Conservation (phyloP, 768 basidiomycete genomes). For the Gelatoporia subvermispora region DNA sequence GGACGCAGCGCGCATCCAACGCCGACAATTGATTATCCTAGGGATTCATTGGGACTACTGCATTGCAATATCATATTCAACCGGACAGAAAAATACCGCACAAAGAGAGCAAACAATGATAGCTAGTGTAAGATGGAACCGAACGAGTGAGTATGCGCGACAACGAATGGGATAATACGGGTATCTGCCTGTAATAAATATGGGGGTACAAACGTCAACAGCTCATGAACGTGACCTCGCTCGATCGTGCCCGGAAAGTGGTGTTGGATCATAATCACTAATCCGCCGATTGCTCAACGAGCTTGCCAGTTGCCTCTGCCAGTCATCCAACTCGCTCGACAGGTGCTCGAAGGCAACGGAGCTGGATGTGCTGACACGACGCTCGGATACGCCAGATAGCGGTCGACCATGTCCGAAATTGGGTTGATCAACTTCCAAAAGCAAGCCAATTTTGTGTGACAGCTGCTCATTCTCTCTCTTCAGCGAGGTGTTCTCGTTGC, state of each 20-base stretch:
- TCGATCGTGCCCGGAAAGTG: conserved; percentile 47
- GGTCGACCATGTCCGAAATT: conserved; percentile 58
- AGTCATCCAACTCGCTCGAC: conserved; percentile 78
- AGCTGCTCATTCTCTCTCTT: conserved; percentile 85
- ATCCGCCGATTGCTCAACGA: conserved; percentile 71
- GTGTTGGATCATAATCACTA: conserved; percentile 65
- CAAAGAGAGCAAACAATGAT: conserved; percentile 28
- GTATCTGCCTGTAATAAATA: conserved; percentile 42
- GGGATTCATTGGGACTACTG: neutral
- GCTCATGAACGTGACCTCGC: conserved; percentile 50
- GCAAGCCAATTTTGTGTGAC: conserved; percentile 84
- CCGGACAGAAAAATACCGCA: conserved; percentile 27
- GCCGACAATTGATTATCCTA: conserved; percentile 33
- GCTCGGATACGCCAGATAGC: conserved; percentile 51
- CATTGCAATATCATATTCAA: conserved; percentile 17
- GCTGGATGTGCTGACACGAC: conserved; percentile 71
- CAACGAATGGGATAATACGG: conserved; percentile 33
- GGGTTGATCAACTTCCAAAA: conserved; percentile 83
- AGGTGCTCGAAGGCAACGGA: conserved; percentile 74
- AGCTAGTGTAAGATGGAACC: conserved; percentile 33
- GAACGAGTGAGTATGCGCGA: conserved; percentile 46
- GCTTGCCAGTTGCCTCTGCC: conserved; percentile 80
- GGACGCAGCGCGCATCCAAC: conserved; percentile 65
- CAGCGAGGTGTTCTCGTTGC: conserved; percentile 72
- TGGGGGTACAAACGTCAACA: conserved; percentile 3